Conservation (phyloP, 1,139 yeast species). For the Spencermartinsiella ligniputridi region DNA sequence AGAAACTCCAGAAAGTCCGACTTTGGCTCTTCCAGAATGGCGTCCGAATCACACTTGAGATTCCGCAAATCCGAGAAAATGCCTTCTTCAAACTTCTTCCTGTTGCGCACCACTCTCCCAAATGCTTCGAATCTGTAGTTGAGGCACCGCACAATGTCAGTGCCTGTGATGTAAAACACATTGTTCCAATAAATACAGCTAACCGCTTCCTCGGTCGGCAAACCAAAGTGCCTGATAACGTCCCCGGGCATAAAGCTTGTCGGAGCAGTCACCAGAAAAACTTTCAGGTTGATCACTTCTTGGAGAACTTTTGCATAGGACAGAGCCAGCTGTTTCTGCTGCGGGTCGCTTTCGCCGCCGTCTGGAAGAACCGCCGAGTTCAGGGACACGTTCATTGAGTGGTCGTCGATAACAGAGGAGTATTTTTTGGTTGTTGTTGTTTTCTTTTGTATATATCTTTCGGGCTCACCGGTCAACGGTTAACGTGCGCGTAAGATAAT, state of each 20-base stretch:
- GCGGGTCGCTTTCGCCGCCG: not conserved
- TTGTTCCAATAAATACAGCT: constrained; percentile 93
- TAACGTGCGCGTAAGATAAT: too few species aligned
- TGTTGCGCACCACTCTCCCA: constrained; percentile 77
- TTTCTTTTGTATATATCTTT: too few species aligned
- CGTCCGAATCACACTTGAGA: constrained; percentile 83
- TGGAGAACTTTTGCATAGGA: constrained; percentile 19
- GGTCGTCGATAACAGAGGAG: not conserved
- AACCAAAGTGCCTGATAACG: constrained; percentile 76
- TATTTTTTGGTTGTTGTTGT: not conserved
- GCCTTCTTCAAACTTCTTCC: constrained; percentile 96
- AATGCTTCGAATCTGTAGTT: constrained; percentile 86
- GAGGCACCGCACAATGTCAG: constrained; percentile 90
- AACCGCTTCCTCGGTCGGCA: constrained; percentile 85
- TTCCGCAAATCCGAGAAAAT: constrained; percentile 86
- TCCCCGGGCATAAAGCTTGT: constrained; percentile 92
- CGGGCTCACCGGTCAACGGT: too few species aligned
- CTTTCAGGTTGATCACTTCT: constrained; percentile 19
- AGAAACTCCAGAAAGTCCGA: constrained; percentile 81
- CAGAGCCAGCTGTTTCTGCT: constrained; percentile 11
- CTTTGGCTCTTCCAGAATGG: constrained; percentile 82
- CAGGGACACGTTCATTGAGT: not conserved
- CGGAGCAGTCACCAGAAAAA: constrained; percentile 88
- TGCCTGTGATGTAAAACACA: constrained; percentile 86
- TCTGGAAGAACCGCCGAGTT: not conserved